Percentiles rank a stretch among this genome's conserved stretches.
phyloP scores from a whole-genome alignment of 2,329 filamentous ascomycete species.

The Hymenoscyphus linearis region DNA sequence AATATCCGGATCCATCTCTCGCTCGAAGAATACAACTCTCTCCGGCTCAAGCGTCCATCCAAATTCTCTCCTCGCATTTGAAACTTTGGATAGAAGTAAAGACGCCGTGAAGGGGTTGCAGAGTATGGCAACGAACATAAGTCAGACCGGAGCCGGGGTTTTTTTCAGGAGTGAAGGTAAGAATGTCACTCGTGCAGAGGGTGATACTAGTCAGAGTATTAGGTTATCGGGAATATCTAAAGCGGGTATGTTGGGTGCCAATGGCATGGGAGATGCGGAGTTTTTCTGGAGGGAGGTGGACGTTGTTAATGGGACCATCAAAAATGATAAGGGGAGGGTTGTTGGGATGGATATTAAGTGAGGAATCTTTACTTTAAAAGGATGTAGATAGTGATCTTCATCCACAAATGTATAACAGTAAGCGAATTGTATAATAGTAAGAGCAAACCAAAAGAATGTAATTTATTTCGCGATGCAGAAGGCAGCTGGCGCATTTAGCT shows the following conservation, averaged over 20 bases:
- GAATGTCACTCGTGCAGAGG: conserved; percentile 44
- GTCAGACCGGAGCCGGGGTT: conserved; percentile 50
- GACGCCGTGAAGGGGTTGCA: conserved; percentile 23
- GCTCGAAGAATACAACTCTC: conserved; percentile 23
- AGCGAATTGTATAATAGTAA: no score
- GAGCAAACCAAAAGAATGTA: no score
- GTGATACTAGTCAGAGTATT: conserved; percentile 50
- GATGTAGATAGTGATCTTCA: no score
- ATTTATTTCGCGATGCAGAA: no score
- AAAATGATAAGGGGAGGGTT: conserved; percentile 40
- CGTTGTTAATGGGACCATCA: conserved; percentile 47
- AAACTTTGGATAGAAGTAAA: conserved; percentile 23
- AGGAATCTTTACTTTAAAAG: no score
- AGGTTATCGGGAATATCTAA: conserved; percentile 42
- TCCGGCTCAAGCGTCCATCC: conserved; percentile 47
- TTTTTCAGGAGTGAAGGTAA: conserved; percentile 43
- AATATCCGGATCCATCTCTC: not conserved
- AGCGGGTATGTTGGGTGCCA: conserved; percentile 10
- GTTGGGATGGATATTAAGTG: conserved; percentile 13
- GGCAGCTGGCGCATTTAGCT: no score
- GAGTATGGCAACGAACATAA: conserved; percentile 39
- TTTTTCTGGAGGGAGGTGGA: conserved; percentile 52
- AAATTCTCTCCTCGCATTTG: conserved; percentile 53
- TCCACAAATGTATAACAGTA: no score
- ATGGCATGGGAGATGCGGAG: conserved; percentile 29